Percentiles rank a stretch among this genome's conserved stretches.
These are phyloP conservation scores for Cryptosporidium bovis DNA, from an alignment of 169 alveolate genomes.

Conservation along the genomic window DNA sequence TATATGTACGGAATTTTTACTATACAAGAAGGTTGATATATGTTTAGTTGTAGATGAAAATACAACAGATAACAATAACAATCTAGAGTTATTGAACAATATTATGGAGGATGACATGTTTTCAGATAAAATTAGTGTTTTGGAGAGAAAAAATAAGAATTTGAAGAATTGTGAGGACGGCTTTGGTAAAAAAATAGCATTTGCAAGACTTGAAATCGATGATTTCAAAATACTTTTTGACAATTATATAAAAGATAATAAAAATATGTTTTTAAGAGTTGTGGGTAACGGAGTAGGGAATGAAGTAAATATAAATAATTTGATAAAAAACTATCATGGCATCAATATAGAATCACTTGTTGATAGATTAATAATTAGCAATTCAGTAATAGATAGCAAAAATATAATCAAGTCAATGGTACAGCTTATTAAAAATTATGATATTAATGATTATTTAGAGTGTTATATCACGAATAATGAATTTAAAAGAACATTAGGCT, in stretches of 20 bases:
- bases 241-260: no score
- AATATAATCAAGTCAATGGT: neutral
- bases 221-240: neutral
- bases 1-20: no score
- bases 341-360: neutral
- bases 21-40: neutral
- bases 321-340: neutral
- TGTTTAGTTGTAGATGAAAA: neutral
- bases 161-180: neutral
- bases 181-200: neutral
- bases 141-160: neutral
- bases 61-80: neutral
- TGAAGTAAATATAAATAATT: neutral
- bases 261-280: neutral
- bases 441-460: constrained; percentile 31
- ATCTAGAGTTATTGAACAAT: neutral
- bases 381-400: neutral
- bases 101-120: neutral
- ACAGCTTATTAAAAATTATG: neutral
- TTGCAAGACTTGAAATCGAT: constrained; percentile 1
- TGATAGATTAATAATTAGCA: neutral
- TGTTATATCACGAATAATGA: neutral
- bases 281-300: neutral
- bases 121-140: neutral
- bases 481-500: constrained; percentile 8